Evolutionary conservation across 2,329 filamentous ascomycete species (phyloP).

Genomic region (Massarina eburnea): DNA sequence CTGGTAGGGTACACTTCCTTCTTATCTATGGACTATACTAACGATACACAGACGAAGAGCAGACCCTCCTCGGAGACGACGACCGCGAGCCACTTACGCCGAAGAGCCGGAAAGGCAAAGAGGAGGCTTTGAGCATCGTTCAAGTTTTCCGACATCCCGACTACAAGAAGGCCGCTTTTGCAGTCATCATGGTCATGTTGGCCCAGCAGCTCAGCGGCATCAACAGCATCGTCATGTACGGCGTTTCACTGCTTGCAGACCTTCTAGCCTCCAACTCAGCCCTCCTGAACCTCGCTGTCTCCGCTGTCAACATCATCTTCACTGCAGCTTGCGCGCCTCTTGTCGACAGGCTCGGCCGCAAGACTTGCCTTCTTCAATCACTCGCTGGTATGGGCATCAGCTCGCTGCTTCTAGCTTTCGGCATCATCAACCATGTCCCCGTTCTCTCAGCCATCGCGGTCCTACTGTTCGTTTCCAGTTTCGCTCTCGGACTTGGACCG

Average conservation of each 20-base stretch:
- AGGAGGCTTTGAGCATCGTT: slow-evolving; percentile 47
- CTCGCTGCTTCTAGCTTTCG: slow-evolving; percentile 75
- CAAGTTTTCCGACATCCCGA: slow-evolving; percentile 66
- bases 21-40: slow-evolving; percentile 7
- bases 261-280: slow-evolving; percentile 81
- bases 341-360: slow-evolving; percentile 84
- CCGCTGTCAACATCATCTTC: slow-evolving; percentile 79
- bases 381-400: slow-evolving; percentile 82
- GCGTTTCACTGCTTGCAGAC: slow-evolving; percentile 80
- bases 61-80: slow-evolving; percentile 62
- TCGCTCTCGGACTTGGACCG: slow-evolving; percentile 86
- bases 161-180: slow-evolving; percentile 80
- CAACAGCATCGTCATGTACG: slow-evolving; percentile 99
- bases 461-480: slow-evolving; percentile 83
- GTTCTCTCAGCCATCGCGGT: slow-evolving; percentile 79
- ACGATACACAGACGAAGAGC: slow-evolving; percentile 61
- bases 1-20: slow-evolving; percentile 8
- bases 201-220: slow-evolving; percentile 92
- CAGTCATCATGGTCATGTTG: slow-evolving; percentile 90
- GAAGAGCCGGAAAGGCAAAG: slow-evolving; percentile 29
- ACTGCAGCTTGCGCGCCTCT: slow-evolving; percentile 81
- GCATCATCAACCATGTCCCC: slow-evolving; percentile 73
- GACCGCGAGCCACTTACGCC: slow-evolving; percentile 26
- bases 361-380: slow-evolving; percentile 78
- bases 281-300: slow-evolving; percentile 84